These are phyloP conservation scores for Silene latifolia DNA, from an alignment of 148 eudicot species.

Conservation along the genomic window DNA sequence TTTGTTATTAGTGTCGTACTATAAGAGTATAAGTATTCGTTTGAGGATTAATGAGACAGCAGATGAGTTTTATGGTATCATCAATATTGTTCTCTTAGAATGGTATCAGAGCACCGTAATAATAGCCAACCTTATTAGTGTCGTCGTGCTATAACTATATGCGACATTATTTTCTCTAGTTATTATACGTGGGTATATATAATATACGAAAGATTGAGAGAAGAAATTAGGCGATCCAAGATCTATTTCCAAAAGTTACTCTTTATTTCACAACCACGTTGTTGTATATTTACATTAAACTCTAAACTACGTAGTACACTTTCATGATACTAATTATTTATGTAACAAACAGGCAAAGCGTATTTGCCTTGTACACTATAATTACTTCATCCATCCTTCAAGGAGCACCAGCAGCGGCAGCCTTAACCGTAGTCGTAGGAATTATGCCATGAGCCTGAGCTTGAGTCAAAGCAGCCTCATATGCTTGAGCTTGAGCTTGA, in stretches of 20 bases:
- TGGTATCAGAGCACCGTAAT: too few relatives aligned
- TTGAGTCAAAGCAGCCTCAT: background rate
- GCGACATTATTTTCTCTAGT: too few relatives aligned
- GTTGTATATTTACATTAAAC: background rate
- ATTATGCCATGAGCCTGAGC: constrained; percentile 1
- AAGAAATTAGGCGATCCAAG: background rate
- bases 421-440: background rate
- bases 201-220: background rate
- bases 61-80: too few relatives aligned
- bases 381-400: background rate
- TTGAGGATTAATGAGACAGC: too few relatives aligned
- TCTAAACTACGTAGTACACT: background rate
- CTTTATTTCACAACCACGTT: background rate
- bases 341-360: constrained; percentile 4
- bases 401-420: background rate
- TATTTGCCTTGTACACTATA: background rate
- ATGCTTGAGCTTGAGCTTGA: background rate
- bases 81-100: too few relatives aligned
- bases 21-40: too few relatives aligned
- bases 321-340: constrained; percentile 5
- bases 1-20: too few relatives aligned
- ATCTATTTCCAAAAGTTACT: too few relatives aligned
- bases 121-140: too few relatives aligned
- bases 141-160: too few relatives aligned
- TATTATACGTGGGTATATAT: too few relatives aligned